Base-by-base conservation (phyloP, 495 filamentous ascomycete genomes). In the Penicillium egyptiacum region DNA sequence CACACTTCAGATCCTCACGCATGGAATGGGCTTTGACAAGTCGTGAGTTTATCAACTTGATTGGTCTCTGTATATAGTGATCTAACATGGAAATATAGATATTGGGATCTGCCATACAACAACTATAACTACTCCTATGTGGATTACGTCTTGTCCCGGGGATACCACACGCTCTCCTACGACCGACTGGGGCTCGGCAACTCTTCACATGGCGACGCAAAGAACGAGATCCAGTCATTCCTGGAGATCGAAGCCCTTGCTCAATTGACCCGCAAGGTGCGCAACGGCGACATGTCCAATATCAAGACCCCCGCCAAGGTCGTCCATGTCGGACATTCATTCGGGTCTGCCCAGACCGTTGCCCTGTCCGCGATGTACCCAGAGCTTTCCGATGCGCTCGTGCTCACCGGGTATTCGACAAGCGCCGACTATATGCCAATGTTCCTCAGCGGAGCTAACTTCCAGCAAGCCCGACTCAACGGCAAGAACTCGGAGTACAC, bases 141-240 rank as follows among this genome's bases (percentile, higher is more conserved):
- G 22, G 68, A 81, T 54, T 70, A 73, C 20, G 84, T 82, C 4
- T 74, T 84, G 22, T 77, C 79, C 42, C 51, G 67, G 9, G 76
- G 76, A 39, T 86, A 76, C 63, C 75, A 71, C n/a, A 83, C 79
- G 12, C 73, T 88, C 30, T 62, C 71, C 8, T 83, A 75, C 49
- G 83, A 88, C 65, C 81, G 85, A 16, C 72, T 86, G 4, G 85
- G 83, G 1, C 72, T 84, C 17, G 83, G 82, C 33, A 69, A 69
- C 23, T 86, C 83, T 0, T 74, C 75, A 10, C 80, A 80, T 55
- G 81, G 74, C 25, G 80, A 87, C 35, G 76, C 85, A 1, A 66
- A 81, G 48, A 74, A 73, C 58, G 74, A 76, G 50, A 75, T 86
- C 50, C 85, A 87, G 57, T 57, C 75, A 8, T 69, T 64, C 47